A percentile compares a stretch with the other conserved stretches of the same genome.
Conservation (phyloP, 371 early-diverging fungal genomes). For the Actinomortierella ambigua region DNA sequence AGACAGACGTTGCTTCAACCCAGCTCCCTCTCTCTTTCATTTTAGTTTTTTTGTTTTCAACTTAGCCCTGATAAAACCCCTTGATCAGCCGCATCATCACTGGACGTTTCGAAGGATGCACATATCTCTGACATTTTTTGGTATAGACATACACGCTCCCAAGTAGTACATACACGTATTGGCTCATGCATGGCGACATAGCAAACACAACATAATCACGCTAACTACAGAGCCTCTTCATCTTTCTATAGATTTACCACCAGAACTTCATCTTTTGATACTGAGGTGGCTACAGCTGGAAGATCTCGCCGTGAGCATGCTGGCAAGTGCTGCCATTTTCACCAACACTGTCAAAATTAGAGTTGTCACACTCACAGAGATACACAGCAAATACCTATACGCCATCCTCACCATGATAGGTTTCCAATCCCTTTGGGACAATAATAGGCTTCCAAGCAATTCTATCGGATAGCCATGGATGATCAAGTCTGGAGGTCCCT, state of each 20-base stretch:
- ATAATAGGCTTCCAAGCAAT: conserved; percentile 16
- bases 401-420: neutral
- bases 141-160: too few relatives aligned
- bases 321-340: too few relatives aligned
- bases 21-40: too few relatives aligned
- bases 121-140: too few relatives aligned
- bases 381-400: neutral
- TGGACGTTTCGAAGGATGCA: too few relatives aligned
- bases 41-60: too few relatives aligned
- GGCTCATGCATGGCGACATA: neutral
- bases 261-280: conserved; percentile 24
- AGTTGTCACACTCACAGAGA: too few relatives aligned
- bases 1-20: too few relatives aligned
- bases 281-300: conserved; percentile 15
- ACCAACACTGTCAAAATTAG: too few relatives aligned
- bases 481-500: conserved; percentile 31
- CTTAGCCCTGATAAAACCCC: too few relatives aligned
- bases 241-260: conserved; percentile 15
- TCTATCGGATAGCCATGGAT: conserved; percentile 20
- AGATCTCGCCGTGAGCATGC: conserved; percentile 14
- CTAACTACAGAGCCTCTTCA: neutral
- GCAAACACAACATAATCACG: neutral
- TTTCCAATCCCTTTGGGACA: neutral
- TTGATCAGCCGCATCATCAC: too few relatives aligned
- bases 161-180: neutral